Percentiles rank a stretch among this genome's conserved stretches.
These are phyloP conservation scores for Ophiostoma angusticollis DNA, from an alignment of 2,329 filamentous ascomycete species.

Conservation along the genomic window DNA sequence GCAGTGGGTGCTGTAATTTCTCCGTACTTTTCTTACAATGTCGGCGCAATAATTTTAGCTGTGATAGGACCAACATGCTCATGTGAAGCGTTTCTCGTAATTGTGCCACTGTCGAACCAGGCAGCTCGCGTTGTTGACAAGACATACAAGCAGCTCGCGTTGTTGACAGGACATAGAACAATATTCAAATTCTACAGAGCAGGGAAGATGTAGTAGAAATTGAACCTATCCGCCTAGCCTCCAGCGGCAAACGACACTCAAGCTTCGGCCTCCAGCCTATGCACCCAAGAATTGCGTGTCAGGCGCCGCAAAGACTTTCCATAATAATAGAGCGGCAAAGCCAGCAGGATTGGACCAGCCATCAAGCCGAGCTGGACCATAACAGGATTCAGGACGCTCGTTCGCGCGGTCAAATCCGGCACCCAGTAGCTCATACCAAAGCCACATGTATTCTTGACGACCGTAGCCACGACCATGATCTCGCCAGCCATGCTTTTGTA, in stretches of 20 bases:
- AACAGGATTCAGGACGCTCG: constrained; percentile 41
- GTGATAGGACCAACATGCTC: too few species aligned
- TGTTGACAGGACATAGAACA: too few species aligned
- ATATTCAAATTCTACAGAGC: too few species aligned
- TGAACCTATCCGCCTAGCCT: too few species aligned
- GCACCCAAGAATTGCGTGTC: constrained; percentile 41
- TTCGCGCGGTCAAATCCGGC: constrained; percentile 23
- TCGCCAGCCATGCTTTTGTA: constrained; percentile 50
- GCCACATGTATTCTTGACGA: constrained; percentile 53
- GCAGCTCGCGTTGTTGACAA: too few species aligned
- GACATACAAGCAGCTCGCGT: too few species aligned
- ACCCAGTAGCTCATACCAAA: constrained; percentile 9
- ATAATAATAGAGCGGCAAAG: constrained; percentile 41
- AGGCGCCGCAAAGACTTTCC: constrained; percentile 46
- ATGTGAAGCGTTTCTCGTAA: too few species aligned
- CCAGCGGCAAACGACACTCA: not conserved
- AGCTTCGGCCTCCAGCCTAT: constrained; percentile 26
- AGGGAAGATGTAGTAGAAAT: too few species aligned
- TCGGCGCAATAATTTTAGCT: too few species aligned
- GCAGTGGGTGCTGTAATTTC: too few species aligned
- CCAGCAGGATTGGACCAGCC: constrained; percentile 39
- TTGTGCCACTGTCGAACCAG: too few species aligned
- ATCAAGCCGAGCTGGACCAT: constrained; percentile 46
- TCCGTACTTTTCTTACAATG: too few species aligned
- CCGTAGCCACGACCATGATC: constrained; percentile 47